phyloP scores from a whole-genome alignment of 345 rosid genomes.

The Raphanus sativus region DNA sequence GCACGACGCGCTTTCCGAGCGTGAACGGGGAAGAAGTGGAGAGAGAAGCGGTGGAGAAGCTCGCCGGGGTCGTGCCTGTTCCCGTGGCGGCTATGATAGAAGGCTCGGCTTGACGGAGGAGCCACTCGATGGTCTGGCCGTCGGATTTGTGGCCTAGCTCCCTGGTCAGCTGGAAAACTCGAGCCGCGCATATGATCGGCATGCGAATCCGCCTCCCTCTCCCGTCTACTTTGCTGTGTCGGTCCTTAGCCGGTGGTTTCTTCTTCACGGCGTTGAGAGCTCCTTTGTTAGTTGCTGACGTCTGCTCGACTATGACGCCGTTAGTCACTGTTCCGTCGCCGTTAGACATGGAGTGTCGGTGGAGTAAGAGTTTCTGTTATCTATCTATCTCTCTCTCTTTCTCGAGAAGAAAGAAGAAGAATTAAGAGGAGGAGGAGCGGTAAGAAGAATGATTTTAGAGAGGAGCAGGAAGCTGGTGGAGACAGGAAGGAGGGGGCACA shows the following conservation, averaged over 20 bases:
- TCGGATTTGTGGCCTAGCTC: conserved; percentile 23
- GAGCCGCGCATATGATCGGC: conserved; percentile 17
- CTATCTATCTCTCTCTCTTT: background rate
- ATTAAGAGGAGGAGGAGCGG: background rate
- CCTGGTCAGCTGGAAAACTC: conserved; percentile 8
- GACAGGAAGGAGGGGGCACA: conserved; percentile 96
- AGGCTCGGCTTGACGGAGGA: conserved; percentile 21
- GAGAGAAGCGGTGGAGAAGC: conserved; percentile 42
- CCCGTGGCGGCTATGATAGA: conserved; percentile 21
- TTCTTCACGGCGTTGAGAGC: conserved; percentile 28
- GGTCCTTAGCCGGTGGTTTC: conserved; percentile 10
- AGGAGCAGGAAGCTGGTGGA: conserved; percentile 69
- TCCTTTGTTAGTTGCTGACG: conserved; percentile 22
- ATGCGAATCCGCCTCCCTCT: conserved; percentile 19
- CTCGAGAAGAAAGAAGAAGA: background rate
- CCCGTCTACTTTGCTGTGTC: conserved; percentile 22
- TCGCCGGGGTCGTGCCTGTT: conserved; percentile 9
- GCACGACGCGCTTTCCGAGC: conserved; percentile 74
- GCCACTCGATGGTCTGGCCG: conserved; percentile 23
- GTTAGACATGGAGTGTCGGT: conserved; percentile 21
- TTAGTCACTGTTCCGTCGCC: conserved; percentile 18
- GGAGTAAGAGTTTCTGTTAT: background rate
- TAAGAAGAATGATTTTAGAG: background rate
- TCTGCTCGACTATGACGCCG: conserved; percentile 25
- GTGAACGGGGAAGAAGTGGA: conserved; percentile 68